A percentile compares a stretch with the other conserved stretches of the same genome.
phyloP scores from a whole-genome alignment of 2,329 filamentous ascomycete genomes.

The Canariomyces notabilis region DNA sequence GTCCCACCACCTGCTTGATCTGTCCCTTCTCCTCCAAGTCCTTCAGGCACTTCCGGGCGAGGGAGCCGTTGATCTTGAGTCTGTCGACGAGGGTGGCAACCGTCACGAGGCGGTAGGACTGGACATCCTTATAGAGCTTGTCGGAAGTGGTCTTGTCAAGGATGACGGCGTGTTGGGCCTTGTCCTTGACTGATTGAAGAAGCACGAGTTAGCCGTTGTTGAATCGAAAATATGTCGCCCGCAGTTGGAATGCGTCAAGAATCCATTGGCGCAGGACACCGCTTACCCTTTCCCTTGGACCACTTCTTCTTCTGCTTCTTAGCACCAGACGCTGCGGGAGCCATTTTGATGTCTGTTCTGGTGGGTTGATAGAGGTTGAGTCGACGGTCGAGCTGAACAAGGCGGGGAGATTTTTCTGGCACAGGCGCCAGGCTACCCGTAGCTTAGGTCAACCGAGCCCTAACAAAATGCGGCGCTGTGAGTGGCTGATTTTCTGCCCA shows the following conservation, averaged over 20 bases:
- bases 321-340: slow-evolving; percentile 54
- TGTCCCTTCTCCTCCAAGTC: slow-evolving; percentile 97
- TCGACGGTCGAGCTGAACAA: slow-evolving; percentile 22
- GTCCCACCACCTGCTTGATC: slow-evolving; percentile 95
- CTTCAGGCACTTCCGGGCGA: slow-evolving; percentile 81
- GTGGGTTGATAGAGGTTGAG: slow-evolving; percentile 28
- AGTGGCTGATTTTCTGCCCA: slow-evolving; percentile 22
- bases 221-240: not conserved
- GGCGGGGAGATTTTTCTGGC: slow-evolving; percentile 28
- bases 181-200: slow-evolving; percentile 79
- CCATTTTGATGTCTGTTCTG: slow-evolving; percentile 40
- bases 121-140: slow-evolving; percentile 99
- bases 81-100: slow-evolving; percentile 97
- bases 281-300: slow-evolving; percentile 66
- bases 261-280: slow-evolving; percentile 8
- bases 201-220: slow-evolving; percentile 14
- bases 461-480: slow-evolving; percentile 24
- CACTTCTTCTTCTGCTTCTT: slow-evolving; percentile 85
- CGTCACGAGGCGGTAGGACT: slow-evolving; percentile 99
- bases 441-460: slow-evolving; percentile 30
- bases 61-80: slow-evolving; percentile 99
- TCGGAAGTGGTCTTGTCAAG: slow-evolving; percentile 97
- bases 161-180: slow-evolving; percentile 98
- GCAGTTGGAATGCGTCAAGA: slow-evolving; percentile 6
- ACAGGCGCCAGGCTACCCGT: slow-evolving; percentile 12